Conservation (phyloP, 2,329 filamentous ascomycete species). For the Xylariaceae sp. region DNA sequence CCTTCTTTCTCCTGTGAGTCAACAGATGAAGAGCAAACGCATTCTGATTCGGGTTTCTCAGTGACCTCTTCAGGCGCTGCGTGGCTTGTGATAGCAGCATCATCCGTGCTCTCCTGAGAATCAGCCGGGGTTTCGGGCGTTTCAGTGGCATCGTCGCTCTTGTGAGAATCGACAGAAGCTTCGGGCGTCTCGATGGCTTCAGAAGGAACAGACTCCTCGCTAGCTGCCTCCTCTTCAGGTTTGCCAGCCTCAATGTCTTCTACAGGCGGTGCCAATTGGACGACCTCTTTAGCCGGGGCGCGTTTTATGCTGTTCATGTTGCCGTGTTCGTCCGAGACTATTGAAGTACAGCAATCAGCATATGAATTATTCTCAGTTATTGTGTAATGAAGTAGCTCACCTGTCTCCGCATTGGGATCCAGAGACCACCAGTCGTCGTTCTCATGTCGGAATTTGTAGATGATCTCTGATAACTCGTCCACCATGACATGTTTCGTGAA, state of each 20-base stretch:
- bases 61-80: conserved; percentile 32
- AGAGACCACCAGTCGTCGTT: conserved; percentile 64
- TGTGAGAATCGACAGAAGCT: conserved; percentile 28
- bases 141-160: conserved; percentile 28
- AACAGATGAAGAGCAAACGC: conserved; percentile 34
- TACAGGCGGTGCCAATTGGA: conserved; percentile 16
- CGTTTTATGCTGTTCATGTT: conserved; percentile 46
- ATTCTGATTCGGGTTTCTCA: conserved; percentile 31
- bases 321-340: conserved; percentile 40
- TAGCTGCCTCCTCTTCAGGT: conserved; percentile 7
- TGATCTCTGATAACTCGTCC: conserved; percentile 54
- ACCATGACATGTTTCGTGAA: conserved; percentile 55
- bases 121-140: conserved; percentile 29
- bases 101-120: conserved; percentile 28
- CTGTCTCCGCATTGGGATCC: conserved; percentile 55
- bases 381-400: conserved; percentile 36
- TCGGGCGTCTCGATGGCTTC: conserved; percentile 28
- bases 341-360: background rate
- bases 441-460: conserved; percentile 71
- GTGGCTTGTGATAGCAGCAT: conserved; percentile 29
- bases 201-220: conserved; percentile 7
- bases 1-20: too few relatives aligned
- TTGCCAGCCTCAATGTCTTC: conserved; percentile 16
- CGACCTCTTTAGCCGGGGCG: conserved; percentile 23
- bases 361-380: background rate